Evolutionary conservation across 2,329 filamentous ascomycete genomes (phyloP), one percentile per base, ranked within the genome.

Genomic region (Trichoderma citrinoviride): DNA sequence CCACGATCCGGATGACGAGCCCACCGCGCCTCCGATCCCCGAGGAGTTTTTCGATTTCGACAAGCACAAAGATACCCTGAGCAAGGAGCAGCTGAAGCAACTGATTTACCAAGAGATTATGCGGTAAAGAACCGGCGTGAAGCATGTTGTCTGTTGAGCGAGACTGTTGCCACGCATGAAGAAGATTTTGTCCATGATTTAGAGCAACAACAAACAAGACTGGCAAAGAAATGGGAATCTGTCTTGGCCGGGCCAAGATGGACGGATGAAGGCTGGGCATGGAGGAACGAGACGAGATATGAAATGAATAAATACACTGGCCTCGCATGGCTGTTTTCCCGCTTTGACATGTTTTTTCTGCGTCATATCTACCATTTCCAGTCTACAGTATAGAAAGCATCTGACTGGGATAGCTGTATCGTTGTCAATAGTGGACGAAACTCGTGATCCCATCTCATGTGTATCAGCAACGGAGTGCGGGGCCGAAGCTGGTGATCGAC

Each of bases 31-130:
- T 49, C 93, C 95, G 23, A 99, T 99, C 73, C 95, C 95, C 23
- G 94, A 98, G 78, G 94, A 97, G 77, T 99, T 99, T 84, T 99
- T 99, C 77, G 95, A 99, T 80, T 99, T 99, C 78, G 95, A 99
- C 81, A 97, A 97, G 86, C 96, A 98, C 85, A 99, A 99, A 87
- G 95, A 99, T 78, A 95, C 90, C 73, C 81, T 99, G 75, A 97
- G 91, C 83, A 99, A 99, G 82, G 95, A 99, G 81, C 93, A 99
- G 80, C 80, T 99, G 78, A 98, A 98, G 84, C 86, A 95, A 75
- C 84, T 99, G 76, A 99, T 99, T 79, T 99, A 94, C 81, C 89
- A 97, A 77, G 95, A 99, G 82, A 98, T 98, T 74, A 98, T 87
- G 85, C 82, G 85, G 77, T 87, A 74, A 47, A 64, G 43, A 7